Base-by-base conservation (phyloP, 2,329 filamentous ascomycete genomes). In the Basipetospora chlamydospora region DNA sequence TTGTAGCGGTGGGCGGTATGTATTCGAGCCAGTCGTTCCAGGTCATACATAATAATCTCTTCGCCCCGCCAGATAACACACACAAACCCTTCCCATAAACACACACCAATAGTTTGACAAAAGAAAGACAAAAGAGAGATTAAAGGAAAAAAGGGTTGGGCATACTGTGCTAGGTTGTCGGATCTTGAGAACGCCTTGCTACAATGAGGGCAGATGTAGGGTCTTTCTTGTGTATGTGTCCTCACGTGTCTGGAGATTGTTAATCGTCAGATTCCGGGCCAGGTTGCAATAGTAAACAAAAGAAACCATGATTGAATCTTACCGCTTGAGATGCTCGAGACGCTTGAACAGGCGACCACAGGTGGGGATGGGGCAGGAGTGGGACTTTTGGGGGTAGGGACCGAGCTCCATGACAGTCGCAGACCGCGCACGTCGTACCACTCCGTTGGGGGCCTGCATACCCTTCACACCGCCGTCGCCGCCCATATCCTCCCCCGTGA, bases 141-240 rank as follows among this genome's bases (percentile, higher is more conserved):
- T 57, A 43, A 51, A 43, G 43, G 53, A 59, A 45, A 51, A 61
- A 59, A 57, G 41, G 50, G 54, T 53, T 49, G 12, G 30, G 53
- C 73, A 63, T 85, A 93, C 82, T 98, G 90, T 59, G 90, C 90
- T 61, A 98, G 80, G 59, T 98, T 98, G 66, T 98, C 90, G 53
- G 88, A 96, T 63, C 90, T 73, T 41, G 90, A 96, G 61, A 98
- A 98, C 46, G 88, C 88, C 70, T 96, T 96, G 71, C 83, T 94
- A 75, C 90, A 98, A 60, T 93, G 80, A 49, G 83, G 82, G 73
- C 90, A 98, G 55, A 92, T 80, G 62, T 98, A 98, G 49, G 90
- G 90, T 64, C 88, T 84, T 69, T 98, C 90, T 70, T 98, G 90
- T 39, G 90, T 98, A 70, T 98, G 90, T 53, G 90, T 98, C 64